Percentiles rank a stretch among this genome's conserved stretches.
These are phyloP conservation scores for Epichloe glyceriae DNA, from an alignment of 2,329 filamentous ascomycete species.

Conservation along the genomic window DNA sequence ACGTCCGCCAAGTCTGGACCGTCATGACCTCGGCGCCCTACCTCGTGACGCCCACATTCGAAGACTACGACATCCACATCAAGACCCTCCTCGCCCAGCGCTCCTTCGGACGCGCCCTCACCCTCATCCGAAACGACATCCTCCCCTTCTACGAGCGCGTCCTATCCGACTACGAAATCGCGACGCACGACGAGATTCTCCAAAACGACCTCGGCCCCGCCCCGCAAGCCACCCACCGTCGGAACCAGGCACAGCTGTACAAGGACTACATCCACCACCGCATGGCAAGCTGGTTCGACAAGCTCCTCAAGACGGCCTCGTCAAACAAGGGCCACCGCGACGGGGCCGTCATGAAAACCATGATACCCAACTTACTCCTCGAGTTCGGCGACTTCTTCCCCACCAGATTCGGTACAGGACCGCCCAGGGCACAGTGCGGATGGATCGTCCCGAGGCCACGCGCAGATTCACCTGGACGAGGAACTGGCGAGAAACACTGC, in stretches of 20 bases:
- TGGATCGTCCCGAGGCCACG: conserved; percentile 12
- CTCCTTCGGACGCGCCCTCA: conserved; percentile 18
- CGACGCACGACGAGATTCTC: conserved; percentile 22
- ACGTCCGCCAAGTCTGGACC: conserved; percentile 42
- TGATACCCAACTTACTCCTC: conserved; percentile 19
- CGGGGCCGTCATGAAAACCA: conserved; percentile 9
- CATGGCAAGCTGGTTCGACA: conserved; percentile 16
- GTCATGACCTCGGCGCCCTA: conserved; percentile 47
- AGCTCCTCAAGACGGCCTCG: conserved; percentile 16
- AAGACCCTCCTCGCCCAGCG: conserved; percentile 23
- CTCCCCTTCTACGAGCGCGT: conserved; percentile 24
- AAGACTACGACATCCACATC: conserved; percentile 37
- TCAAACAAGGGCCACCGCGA: conserved; percentile 11
- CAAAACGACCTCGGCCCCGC: conserved; percentile 12
- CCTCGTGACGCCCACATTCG: conserved; percentile 41
- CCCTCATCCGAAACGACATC: conserved; percentile 26
- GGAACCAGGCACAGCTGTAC: conserved; percentile 15
- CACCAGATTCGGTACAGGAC: conserved; percentile 19
- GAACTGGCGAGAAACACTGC: conserved; percentile 14
- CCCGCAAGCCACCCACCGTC: conserved; percentile 12
- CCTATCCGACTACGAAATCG: conserved; percentile 13
- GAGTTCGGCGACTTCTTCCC: conserved; percentile 23
- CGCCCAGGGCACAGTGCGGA: conserved; percentile 16
- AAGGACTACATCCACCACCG: conserved; percentile 21
- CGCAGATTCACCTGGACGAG: conserved; percentile 12